Conservation (phyloP, 495 filamentous ascomycete genomes). For the Pyrenula massariospora region DNA sequence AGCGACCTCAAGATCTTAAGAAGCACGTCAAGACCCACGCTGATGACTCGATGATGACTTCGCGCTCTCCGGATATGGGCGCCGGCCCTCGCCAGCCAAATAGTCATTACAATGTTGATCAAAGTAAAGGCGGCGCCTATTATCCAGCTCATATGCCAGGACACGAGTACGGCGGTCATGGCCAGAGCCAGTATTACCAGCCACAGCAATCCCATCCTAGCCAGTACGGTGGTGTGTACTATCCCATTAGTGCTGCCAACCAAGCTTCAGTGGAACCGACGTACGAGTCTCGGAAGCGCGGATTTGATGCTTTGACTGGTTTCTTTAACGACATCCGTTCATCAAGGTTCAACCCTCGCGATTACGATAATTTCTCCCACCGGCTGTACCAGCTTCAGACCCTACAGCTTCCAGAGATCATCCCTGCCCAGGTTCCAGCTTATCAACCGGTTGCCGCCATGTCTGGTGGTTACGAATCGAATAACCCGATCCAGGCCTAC, state of each 20-base stretch:
- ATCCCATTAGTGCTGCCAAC: slow-evolving; percentile 46
- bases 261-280: slow-evolving; percentile 30
- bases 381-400: slow-evolving; percentile 64
- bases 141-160: background rate
- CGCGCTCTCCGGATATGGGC: slow-evolving; percentile 63
- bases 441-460: slow-evolving; percentile 46
- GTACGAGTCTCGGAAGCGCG: slow-evolving; percentile 65
- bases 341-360: slow-evolving; percentile 72
- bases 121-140: background rate
- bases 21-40: slow-evolving; percentile 99
- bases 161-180: slow-evolving; percentile 10
- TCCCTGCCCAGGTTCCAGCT: slow-evolving; percentile 46
- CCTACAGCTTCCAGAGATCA: slow-evolving; percentile 51
- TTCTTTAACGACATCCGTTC: slow-evolving; percentile 90
- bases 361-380: slow-evolving; percentile 71
- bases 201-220: slow-evolving; percentile 30
- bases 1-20: slow-evolving; percentile 97
- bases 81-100: slow-evolving; percentile 31
- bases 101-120: background rate
- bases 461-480: slow-evolving; percentile 30
- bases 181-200: slow-evolving; percentile 45
- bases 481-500: slow-evolving; percentile 48
- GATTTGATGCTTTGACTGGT: slow-evolving; percentile 78
- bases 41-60: slow-evolving; percentile 76
- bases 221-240: slow-evolving; percentile 63